A percentile compares a stretch with the other conserved stretches of the same genome.
Conservation (phyloP, 805 yeast genomes). For the Kodamaea sagamina region DNA sequence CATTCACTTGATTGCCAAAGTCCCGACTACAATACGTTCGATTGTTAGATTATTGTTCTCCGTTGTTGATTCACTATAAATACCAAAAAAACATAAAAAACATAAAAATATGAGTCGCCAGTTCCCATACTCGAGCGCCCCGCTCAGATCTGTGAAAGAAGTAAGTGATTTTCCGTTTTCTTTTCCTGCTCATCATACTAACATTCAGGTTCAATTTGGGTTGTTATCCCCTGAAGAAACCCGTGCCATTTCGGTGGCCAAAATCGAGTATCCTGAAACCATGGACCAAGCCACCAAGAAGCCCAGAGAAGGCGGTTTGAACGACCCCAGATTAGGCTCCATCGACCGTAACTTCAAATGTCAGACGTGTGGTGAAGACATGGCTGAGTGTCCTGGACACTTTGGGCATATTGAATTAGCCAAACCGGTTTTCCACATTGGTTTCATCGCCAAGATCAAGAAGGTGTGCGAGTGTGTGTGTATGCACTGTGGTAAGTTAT, state of each 20-base stretch:
- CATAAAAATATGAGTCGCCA: conserved; percentile 43
- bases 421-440: conserved; percentile 97
- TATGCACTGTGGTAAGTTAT: conserved; percentile 96
- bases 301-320: conserved; percentile 95
- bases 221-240: conserved; percentile 94
- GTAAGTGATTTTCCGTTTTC: too few species aligned
- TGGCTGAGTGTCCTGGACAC: conserved; percentile 99
- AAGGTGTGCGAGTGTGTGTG: conserved; percentile 96
- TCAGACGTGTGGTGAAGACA: conserved; percentile 98
- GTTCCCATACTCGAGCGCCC: conserved; percentile 96
- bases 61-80: conserved; percentile 11
- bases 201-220: conserved; percentile 83
- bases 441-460: conserved; percentile 91
- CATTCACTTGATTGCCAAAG: conserved; percentile 31
- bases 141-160: conserved; percentile 94
- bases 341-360: conserved; percentile 97
- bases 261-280: conserved; percentile 98
- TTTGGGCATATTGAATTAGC: conserved; percentile 98
- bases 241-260: conserved; percentile 96
- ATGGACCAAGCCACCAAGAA: conserved; percentile 96
- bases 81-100: conserved; percentile 19
- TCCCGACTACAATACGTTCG: not conserved
- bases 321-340: conserved; percentile 96
- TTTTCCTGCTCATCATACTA: too few species aligned
- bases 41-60: conserved; percentile 2